These are phyloP conservation scores for Micromonas commoda DNA, from an alignment of 139 green algal species.

Conservation along the genomic window DNA sequence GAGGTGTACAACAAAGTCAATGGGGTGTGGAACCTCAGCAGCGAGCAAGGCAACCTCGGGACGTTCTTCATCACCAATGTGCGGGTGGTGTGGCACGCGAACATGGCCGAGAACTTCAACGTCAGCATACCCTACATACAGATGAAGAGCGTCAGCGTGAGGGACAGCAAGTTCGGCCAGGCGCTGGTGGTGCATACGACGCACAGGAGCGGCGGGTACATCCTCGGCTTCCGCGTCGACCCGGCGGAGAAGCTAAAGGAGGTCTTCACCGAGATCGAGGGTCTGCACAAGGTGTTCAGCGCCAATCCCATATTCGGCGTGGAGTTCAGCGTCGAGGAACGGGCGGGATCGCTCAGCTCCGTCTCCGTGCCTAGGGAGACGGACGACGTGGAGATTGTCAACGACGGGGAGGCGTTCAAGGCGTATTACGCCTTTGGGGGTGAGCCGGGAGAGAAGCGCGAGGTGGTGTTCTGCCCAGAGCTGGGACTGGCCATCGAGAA, in stretches of 20 bases:
- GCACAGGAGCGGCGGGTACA: slow-evolving; percentile 49
- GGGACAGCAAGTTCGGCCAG: slow-evolving; percentile 65
- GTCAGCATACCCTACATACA: slow-evolving; percentile 66
- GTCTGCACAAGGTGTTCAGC: slow-evolving; percentile 51
- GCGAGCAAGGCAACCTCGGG: slow-evolving; percentile 64
- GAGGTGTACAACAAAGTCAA: slow-evolving; percentile 56
- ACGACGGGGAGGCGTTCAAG: slow-evolving; percentile 46
- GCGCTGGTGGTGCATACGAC: slow-evolving; percentile 64
- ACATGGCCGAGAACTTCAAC: slow-evolving; percentile 60
- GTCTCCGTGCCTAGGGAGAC: slow-evolving; percentile 17
- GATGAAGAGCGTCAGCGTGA: slow-evolving; percentile 52
- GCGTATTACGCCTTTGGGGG: slow-evolving; percentile 54
- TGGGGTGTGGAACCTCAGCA: slow-evolving; percentile 63
- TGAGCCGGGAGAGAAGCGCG: slow-evolving; percentile 32
- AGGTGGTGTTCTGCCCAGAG: slow-evolving; percentile 50
- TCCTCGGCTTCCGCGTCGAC: slow-evolving; percentile 68
- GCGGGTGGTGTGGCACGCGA: slow-evolving; percentile 63
- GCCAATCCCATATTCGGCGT: slow-evolving; percentile 54
- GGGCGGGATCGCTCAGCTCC: neutral
- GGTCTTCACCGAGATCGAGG: slow-evolving; percentile 55
- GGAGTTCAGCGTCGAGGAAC: slow-evolving; percentile 55
- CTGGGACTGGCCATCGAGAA: slow-evolving; percentile 59
- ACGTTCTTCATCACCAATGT: slow-evolving; percentile 69
- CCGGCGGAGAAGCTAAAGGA: slow-evolving; percentile 33
- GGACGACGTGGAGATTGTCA: slow-evolving; percentile 47